Conservation (phyloP, 495 filamentous ascomycete species). For the Lindgomyces ingoldianus region DNA sequence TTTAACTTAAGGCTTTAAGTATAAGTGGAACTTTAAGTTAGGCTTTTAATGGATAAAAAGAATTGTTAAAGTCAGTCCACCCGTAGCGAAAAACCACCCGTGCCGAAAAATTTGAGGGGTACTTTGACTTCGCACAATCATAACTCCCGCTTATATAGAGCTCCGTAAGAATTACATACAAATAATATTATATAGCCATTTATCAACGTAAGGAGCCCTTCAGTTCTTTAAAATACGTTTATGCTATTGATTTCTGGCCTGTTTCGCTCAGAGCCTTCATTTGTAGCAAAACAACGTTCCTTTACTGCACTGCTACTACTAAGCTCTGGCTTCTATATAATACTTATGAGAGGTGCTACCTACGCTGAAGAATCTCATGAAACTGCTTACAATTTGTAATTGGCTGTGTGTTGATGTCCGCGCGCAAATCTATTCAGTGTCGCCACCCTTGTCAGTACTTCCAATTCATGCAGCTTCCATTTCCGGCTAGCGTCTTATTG, state of each 20-base stretch:
- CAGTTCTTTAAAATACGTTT: neutral
- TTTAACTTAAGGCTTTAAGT: no score
- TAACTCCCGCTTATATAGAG: neutral
- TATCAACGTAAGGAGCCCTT: neutral
- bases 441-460: neutral
- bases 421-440: neutral
- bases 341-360: neutral
- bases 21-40: no score
- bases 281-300: neutral
- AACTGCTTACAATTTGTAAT: neutral
- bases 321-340: conserved; percentile 2
- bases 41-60: no score
- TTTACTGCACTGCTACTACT: neutral
- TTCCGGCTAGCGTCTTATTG: neutral
- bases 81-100: conserved; percentile 1
- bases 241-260: neutral
- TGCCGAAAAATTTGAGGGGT: neutral
- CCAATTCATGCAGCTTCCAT: neutral
- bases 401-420: neutral
- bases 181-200: conserved; percentile 4
- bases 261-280: neutral
- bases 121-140: neutral
- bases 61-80: neutral
- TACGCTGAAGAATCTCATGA: neutral
- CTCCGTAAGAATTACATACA: conserved; percentile 2